A percentile compares a stretch with the other conserved stretches of the same genome.
phyloP scores from a whole-genome alignment of 169 alveolate species.

The Cryptosporidium baileyi region DNA sequence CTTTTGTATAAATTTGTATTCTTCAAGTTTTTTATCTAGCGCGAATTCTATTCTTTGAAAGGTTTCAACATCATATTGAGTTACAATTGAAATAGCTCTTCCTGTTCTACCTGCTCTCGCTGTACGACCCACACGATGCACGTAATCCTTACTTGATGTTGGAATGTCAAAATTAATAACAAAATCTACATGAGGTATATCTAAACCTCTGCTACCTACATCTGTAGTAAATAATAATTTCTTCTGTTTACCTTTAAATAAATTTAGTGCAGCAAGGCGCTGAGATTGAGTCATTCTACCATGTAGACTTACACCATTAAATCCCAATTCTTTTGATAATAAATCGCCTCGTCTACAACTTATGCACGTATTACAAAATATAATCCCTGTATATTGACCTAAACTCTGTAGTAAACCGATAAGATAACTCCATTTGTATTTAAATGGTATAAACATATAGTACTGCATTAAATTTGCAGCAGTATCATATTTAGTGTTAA shows the following conservation, averaged over 20 bases:
- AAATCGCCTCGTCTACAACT: slow-evolving; percentile 87
- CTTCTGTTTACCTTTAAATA: slow-evolving; percentile 82
- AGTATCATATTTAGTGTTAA: slow-evolving; percentile 89
- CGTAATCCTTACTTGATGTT: slow-evolving; percentile 90
- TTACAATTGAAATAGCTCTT: slow-evolving; percentile 93
- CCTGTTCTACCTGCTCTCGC: slow-evolving; percentile 99
- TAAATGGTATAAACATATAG: slow-evolving; percentile 92
- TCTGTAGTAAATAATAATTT: slow-evolving; percentile 86
- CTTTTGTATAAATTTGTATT: slow-evolving; percentile 10
- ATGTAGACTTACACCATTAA: slow-evolving; percentile 91
- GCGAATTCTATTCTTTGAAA: slow-evolving; percentile 91
- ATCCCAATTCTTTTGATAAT: slow-evolving; percentile 87
- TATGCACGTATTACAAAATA: slow-evolving; percentile 93
- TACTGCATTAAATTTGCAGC: slow-evolving; percentile 89
- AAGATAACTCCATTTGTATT: slow-evolving; percentile 92
- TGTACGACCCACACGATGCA: slow-evolving; percentile 99
- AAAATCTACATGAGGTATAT: slow-evolving; percentile 94
- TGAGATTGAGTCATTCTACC: slow-evolving; percentile 95
- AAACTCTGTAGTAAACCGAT: slow-evolving; percentile 83
- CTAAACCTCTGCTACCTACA: slow-evolving; percentile 99
- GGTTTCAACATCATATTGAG: slow-evolving; percentile 93
- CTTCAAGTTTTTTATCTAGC: slow-evolving; percentile 86
- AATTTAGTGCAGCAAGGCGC: slow-evolving; percentile 91
- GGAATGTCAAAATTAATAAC: slow-evolving; percentile 98
- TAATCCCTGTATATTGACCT: slow-evolving; percentile 84